Evolutionary conservation across 2,329 filamentous ascomycete genomes (phyloP).

Genomic region (Colletotrichum lentis): DNA sequence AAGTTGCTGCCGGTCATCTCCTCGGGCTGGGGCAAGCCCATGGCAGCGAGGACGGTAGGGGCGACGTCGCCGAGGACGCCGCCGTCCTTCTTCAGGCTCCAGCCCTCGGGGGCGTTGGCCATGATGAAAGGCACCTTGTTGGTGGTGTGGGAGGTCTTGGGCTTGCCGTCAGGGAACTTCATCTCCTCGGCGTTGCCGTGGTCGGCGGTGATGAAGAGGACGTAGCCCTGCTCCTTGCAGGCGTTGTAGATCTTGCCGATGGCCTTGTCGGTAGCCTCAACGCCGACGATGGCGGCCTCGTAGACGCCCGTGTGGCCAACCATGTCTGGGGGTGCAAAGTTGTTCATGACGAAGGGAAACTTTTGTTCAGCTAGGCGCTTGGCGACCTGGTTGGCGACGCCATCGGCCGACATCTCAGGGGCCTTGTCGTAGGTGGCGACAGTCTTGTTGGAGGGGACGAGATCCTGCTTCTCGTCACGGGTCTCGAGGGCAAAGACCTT

Average conservation of each 20-base stretch:
- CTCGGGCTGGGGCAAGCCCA: constrained; percentile 89
- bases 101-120: constrained; percentile 93
- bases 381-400: constrained; percentile 86
- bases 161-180: constrained; percentile 93
- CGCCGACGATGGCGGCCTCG: constrained; percentile 87
- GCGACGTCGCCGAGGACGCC: constrained; percentile 98
- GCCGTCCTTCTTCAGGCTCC: constrained; percentile 76
- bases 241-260: constrained; percentile 92
- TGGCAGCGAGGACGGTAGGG: constrained; percentile 87
- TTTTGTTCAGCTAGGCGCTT: constrained; percentile 86
- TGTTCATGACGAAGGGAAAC: constrained; percentile 99
- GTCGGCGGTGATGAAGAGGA: constrained; percentile 94
- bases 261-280: constrained; percentile 87
- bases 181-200: constrained; percentile 99
- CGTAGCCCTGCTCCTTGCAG: constrained; percentile 92
- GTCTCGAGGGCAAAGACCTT: constrained; percentile 93
- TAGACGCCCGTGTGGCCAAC: constrained; percentile 98
- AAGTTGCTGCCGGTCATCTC: constrained; percentile 92
- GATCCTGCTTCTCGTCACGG: constrained; percentile 80
- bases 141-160: constrained; percentile 97
- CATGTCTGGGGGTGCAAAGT: constrained; percentile 99
- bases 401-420: constrained; percentile 94
- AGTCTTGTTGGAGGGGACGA: constrained; percentile 85
- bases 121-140: constrained; percentile 99
- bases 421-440: constrained; percentile 95